A percentile compares a stretch with the other conserved stretches of the same genome.
phyloP scores from a whole-genome alignment of 176 grass and related monocot species.

The Cenchrus americanus region DNA sequence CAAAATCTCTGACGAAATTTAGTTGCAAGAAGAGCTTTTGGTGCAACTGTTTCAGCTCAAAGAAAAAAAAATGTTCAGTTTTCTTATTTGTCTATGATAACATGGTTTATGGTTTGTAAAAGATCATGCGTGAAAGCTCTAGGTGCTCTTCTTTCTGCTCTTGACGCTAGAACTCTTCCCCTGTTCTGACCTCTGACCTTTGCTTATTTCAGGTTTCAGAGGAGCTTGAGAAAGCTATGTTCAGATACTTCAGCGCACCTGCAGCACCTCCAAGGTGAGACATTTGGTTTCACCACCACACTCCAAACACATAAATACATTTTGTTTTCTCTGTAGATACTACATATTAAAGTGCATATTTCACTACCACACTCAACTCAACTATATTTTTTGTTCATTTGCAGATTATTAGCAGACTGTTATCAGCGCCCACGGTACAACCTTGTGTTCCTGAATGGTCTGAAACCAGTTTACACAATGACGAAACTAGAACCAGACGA shows the following conservation, averaged over 20 bases:
- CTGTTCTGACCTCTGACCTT: constrained; percentile 14
- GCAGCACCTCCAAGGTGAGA: constrained; percentile 49
- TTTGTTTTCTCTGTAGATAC: not conserved
- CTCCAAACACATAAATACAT: not conserved
- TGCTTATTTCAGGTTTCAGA: constrained; percentile 50
- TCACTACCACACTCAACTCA: not conserved
- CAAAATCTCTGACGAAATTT: not conserved
- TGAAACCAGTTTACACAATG: constrained; percentile 51
- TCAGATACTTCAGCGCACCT: constrained; percentile 35
- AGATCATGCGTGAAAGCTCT: not conserved
- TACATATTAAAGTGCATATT: not conserved
- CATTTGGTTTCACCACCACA: not conserved
- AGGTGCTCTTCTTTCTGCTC: not conserved
- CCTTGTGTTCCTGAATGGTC: constrained; percentile 43
- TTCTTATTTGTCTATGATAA: not conserved
- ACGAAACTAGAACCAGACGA: constrained; percentile 48
- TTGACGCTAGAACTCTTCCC: not conserved
- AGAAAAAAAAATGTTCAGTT: not conserved
- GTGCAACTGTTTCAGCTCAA: not conserved
- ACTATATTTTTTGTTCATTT: not conserved
- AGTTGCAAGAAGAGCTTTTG: not conserved
- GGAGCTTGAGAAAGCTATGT: constrained; percentile 48
- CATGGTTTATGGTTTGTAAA: not conserved
- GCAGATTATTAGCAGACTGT: constrained; percentile 34
- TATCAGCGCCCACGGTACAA: constrained; percentile 43